Evolutionary conservation across 768 basidiomycete species (phyloP), one percentile per base, ranked within the genome.

Genomic region (Tubosaeta brunneosetosa): DNA sequence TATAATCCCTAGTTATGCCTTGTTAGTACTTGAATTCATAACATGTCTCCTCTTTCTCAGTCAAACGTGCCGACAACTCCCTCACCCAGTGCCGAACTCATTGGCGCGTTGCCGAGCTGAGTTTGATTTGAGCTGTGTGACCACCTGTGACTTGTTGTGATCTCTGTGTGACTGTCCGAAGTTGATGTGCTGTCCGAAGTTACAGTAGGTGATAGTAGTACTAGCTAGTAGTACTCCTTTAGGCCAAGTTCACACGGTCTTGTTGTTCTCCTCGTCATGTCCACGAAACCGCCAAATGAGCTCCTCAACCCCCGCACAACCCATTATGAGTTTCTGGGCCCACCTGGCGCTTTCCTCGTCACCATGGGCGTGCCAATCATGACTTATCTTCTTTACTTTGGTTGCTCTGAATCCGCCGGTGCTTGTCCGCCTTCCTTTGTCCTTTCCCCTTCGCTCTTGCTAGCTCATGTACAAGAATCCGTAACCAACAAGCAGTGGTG

Each of bases 281-380:
- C 65, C 29, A 56, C 50, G 33, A 60, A 61, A 46, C 31, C 53
- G 3, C 42, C 43, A 53, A 61, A 59, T 60, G 66, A 57, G 27
- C 67, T 81, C 52, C 72, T 86, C 61, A 90, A 90, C 58, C 90
- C 89, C 0, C 77, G 76, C 47, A 87, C 91, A 32, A 82, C 74
- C 0, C 66, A 74, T 40, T 93, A 86, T 69, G 92, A 94, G 64
- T 94, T 94, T 64, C 66, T 89, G 42, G 91, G 91, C 0, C 90
- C 91, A 3, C 80, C 78, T 4, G 91, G 91, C 4, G 88, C 92
- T 0, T 61, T 86, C 44, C 73, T 83, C 52, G 77, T 94, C 59
- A 81, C 84, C 3, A 47, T 91, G 38, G 78, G 79, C 13, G 86
- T 92, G 11, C 91, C 93, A 5, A 61, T 80, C 61, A 69, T 82